Conservation (phyloP, 2,329 filamentous ascomycete species). For the Apiospora hydei region DNA sequence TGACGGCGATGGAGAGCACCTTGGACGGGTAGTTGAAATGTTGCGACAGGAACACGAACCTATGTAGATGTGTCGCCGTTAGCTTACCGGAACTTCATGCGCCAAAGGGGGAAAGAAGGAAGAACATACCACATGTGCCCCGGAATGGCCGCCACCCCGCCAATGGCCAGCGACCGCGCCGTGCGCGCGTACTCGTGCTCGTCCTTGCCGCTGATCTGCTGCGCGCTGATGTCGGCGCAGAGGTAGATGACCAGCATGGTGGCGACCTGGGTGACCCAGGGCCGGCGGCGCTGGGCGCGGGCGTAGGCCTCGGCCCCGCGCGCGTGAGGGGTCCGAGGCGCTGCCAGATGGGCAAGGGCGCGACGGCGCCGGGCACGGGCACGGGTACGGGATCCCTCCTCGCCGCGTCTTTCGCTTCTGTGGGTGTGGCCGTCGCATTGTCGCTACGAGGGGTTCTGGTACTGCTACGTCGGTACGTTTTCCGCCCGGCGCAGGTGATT, state of each 20-base stretch:
- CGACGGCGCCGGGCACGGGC: conserved; percentile 51
- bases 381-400: background rate
- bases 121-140: conserved; percentile 78
- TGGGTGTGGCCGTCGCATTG: background rate
- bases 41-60: conserved; percentile 80
- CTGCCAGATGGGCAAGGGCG: conserved; percentile 58
- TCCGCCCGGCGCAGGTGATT: background rate
- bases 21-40: conserved; percentile 86
- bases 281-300: conserved; percentile 72
- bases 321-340: conserved; percentile 65
- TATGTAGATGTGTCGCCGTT: conserved; percentile 39
- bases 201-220: conserved; percentile 67
- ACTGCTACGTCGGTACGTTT: background rate
- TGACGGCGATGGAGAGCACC: conserved; percentile 72
- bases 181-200: conserved; percentile 74
- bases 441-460: background rate
- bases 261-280: conserved; percentile 80
- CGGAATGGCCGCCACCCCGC: conserved; percentile 76
- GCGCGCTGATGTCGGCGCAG: conserved; percentile 78
- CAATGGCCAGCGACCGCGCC: conserved; percentile 75
- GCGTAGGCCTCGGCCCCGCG: conserved; percentile 66
- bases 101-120: conserved; percentile 3
- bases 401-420: background rate
- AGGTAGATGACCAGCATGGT: conserved; percentile 82
- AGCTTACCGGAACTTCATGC: conserved; percentile 21